phyloP scores from a whole-genome alignment of 2,329 filamentous ascomycete genomes.

The Ophiostoma perfectum region DNA sequence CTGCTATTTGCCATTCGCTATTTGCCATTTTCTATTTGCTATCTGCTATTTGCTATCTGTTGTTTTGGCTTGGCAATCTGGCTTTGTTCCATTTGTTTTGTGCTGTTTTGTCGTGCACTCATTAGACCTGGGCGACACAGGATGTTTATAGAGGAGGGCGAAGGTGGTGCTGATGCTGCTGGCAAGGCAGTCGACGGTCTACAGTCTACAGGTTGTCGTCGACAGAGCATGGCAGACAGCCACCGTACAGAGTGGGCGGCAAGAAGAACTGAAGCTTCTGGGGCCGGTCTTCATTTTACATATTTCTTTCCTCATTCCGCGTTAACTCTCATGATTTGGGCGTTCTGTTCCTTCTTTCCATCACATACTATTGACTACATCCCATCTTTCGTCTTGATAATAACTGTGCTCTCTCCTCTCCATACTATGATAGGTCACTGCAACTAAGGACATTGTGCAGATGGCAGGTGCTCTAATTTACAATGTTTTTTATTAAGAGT shows the following conservation, averaged over 20 bases:
- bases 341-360: too few species aligned
- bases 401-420: too few species aligned
- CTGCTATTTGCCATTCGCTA: not conserved
- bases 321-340: too few species aligned
- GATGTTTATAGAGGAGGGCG: conserved; percentile 18
- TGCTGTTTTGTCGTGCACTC: not conserved
- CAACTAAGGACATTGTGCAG: not conserved
- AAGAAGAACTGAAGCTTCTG: too few species aligned
- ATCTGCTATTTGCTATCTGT: not conserved
- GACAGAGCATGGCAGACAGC: not conserved
- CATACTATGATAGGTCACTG: not conserved
- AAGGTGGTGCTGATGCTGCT: not conserved
- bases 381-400: too few species aligned
- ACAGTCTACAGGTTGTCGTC: not conserved
- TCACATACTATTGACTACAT: too few species aligned
- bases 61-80: not conserved
- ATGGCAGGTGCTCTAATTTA: too few species aligned
- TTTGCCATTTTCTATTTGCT: not conserved
- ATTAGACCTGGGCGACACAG: conserved; percentile 20
- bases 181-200: not conserved
- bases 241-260: too few species aligned
- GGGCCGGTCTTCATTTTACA: too few species aligned
- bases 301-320: too few species aligned
- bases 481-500: not conserved
- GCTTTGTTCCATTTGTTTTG: not conserved